Base-by-base conservation (phyloP, 345 rosid genomes). In the Pelargonium nanum region DNA sequence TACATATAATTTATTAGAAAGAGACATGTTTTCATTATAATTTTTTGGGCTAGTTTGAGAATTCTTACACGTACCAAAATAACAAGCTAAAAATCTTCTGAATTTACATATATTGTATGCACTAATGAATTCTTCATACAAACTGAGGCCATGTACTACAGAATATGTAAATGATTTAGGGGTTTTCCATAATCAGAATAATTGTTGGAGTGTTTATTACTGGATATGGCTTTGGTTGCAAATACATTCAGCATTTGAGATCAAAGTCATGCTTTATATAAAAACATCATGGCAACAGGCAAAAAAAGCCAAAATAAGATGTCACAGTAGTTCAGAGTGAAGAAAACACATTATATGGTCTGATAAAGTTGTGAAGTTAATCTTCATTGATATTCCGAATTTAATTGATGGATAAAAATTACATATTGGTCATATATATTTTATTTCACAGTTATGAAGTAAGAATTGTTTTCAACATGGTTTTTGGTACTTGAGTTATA, bases 401-500 rank as follows among this genome's bases (percentile, higher is more conserved):
- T 40, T 12, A 40, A 12, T 40, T 2, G 16, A 40, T 40, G 48
- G 48, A 40, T 40, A n/a, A n/a, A n/a, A n/a, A n/a, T 40, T 40
- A 8, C 15, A 40, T 10, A 2, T 30, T 30, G n/a, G 16, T 40
- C 15, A 2, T 17, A 40, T 40, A 17, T n/a, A 1, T 52, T 19
- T 52, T 52, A 19, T 52, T n/a, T 52, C 16, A 40, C 15, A 19
- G 1, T 52, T 20, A 8, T 52, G 55, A 52, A 52, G 55, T 52
- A 20, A 45, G 5, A 52, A 52, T 64, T 24, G 19, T 12, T 56
- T 19, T 13, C 26, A 64, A 55, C 34, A 34, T 56, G 25, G 55
- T 21, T 65, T 65, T 51, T 26, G 55, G 56, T 17, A 28, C 53
- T 53, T n/a, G n/a, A n/a, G n/a, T n/a, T 23, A 22, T 16, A 64